Evolutionary conservation across 495 filamentous ascomycete genomes (phyloP).

Genomic region (Aspergillus ostianus): DNA sequence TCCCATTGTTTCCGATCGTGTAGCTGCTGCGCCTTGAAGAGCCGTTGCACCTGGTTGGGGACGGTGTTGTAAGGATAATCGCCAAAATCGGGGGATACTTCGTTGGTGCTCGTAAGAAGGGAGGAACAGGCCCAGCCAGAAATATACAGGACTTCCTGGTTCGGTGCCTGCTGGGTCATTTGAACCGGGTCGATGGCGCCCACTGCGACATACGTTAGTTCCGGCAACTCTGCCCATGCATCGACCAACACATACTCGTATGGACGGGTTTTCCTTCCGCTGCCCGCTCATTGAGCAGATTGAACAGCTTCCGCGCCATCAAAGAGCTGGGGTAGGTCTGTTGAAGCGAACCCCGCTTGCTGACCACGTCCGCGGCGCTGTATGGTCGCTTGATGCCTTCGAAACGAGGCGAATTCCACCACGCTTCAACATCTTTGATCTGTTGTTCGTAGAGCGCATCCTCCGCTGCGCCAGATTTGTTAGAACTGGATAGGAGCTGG

Average conservation of each 20-base stretch:
- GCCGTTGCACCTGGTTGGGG: slow-evolving; percentile 92
- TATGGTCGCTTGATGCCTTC: slow-evolving; percentile 90
- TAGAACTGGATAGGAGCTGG: slow-evolving; percentile 69
- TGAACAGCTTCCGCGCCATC: slow-evolving; percentile 93
- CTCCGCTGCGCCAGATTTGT: slow-evolving; percentile 75
- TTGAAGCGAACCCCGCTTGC: slow-evolving; percentile 81
- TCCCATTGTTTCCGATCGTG: slow-evolving; percentile 97
- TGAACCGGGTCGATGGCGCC: slow-evolving; percentile 97
- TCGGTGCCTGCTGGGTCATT: slow-evolving; percentile 96
- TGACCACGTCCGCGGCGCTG: slow-evolving; percentile 84
- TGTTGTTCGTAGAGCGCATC: slow-evolving; percentile 78
- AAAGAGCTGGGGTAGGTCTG: slow-evolving; percentile 87
- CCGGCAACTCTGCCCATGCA: not conserved
- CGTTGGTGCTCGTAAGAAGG: slow-evolving; percentile 88
- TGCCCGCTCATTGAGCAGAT: slow-evolving; percentile 73
- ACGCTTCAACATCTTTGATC: slow-evolving; percentile 76
- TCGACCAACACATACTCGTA: slow-evolving; percentile 60
- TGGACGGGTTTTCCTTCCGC: slow-evolving; percentile 82
- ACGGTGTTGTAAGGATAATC: slow-evolving; percentile 99
- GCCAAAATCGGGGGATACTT: slow-evolving; percentile 94
- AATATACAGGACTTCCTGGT: slow-evolving; percentile 94
- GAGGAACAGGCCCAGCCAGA: slow-evolving; percentile 97
- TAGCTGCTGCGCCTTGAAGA: slow-evolving; percentile 94
- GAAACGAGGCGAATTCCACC: slow-evolving; percentile 83
- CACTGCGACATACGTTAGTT: slow-evolving; percentile 52